Conservation (phyloP, 768 basidiomycete species). For the Pleurotus tuoliensis region DNA sequence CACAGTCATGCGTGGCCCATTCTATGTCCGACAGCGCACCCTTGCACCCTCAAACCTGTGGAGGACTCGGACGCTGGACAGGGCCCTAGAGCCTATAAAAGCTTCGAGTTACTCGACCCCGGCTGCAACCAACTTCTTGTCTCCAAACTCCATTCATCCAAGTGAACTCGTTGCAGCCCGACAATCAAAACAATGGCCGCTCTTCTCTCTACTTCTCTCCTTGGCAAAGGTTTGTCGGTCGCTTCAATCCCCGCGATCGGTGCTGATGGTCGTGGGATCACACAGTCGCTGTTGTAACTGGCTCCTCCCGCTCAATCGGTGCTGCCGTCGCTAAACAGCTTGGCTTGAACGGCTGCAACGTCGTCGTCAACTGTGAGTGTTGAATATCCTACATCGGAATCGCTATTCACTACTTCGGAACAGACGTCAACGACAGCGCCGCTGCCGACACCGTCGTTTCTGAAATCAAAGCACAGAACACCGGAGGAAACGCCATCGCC, state of each 20-base stretch:
- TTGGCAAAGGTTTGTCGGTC: constrained; percentile 1
- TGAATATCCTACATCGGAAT: background rate
- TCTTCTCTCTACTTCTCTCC: constrained; percentile 4
- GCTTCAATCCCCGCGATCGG: background rate
- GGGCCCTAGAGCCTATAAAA: background rate
- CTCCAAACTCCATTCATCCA: background rate
- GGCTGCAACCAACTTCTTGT: background rate
- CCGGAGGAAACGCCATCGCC: constrained; percentile 39
- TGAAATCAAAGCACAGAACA: constrained; percentile 38
- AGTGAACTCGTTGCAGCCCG: background rate
- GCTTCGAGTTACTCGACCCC: background rate
- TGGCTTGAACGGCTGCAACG: constrained; percentile 53
- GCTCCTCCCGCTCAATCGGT: constrained; percentile 60
- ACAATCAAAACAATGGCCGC: background rate
- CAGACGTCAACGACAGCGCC: constrained; percentile 34
- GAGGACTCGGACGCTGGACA: background rate
- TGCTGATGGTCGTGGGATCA: background rate
- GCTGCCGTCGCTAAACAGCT: constrained; percentile 51
- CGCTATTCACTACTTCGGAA: background rate
- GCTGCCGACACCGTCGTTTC: constrained; percentile 45
- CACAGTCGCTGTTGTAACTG: constrained; percentile 27
- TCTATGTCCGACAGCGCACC: constrained; percentile 1
- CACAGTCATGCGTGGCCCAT: background rate
- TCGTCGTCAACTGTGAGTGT: constrained; percentile 42
- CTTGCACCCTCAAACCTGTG: background rate